Evolutionary conservation across 2,329 filamentous ascomycete species (phyloP), one percentile per base, ranked within the genome.

Genomic region (Fusarium denticulatum): DNA sequence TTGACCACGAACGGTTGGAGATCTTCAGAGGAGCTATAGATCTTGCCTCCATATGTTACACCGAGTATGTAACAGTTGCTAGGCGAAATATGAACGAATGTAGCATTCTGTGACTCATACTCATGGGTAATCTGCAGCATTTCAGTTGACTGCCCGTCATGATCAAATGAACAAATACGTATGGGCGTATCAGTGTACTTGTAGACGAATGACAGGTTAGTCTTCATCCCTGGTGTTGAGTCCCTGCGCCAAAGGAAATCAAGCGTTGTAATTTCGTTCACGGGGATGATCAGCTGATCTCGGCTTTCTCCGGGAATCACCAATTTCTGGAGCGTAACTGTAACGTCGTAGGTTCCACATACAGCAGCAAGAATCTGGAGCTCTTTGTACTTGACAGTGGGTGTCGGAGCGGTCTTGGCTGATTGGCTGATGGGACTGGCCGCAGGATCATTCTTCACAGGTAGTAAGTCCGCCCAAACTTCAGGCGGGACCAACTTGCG

Each of bases 331-430:
- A 56, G 52, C 4, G 3, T 42, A 2, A 7, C 30, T 6, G 22
- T 18, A 1, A 57, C 50, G 0, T 62, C 50, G 4, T 58, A n/a
- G 6, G 45, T 9, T 0, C 60, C 60, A 6, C 26, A 62, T 4
- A 62, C 40, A 3, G 60, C 50, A 16, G 40, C 32, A 18, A 62
- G 18, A 11, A 62, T 13, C 12, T 34, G 24, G 1, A 47, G 39
- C 15, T 32, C 9, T 7, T 45, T 11, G 1, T 20, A 30, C 14
- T 30, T 15, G n/a, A 1, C 5, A 4, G n/a, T 28, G 12, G 10
- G 15, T 28, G 22, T 6, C 8, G 16, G 3, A 14, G 14, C 1
- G 4, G 14, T 7, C 20, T 12, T 1, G 1, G 4, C 14, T n/a
- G 6, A 9, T 20, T n/a, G 26, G 7, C 4, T n/a, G 14, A 30